These are phyloP conservation scores for Uromyces viciae-fabae DNA, from an alignment of 1,284 basidiomycete genomes.

Conservation along the genomic window DNA sequence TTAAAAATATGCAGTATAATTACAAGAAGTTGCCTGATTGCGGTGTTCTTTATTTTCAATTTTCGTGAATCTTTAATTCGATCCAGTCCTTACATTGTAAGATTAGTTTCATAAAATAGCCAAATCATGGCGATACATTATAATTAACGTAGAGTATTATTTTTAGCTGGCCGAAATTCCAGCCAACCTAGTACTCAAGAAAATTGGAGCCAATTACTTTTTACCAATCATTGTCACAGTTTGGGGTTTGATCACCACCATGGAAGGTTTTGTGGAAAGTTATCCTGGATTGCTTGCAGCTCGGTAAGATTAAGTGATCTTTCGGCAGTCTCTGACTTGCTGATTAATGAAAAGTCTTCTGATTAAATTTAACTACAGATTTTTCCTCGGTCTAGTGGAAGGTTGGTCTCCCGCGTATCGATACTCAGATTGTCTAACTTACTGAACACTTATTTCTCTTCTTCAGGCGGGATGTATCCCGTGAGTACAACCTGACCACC, in stretches of 20 bases:
- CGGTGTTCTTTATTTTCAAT: too few species aligned
- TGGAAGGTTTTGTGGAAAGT: constrained; percentile 5
- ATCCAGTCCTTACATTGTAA: constrained; percentile 25
- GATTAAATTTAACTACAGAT: neutral
- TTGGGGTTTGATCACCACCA: constrained; percentile 48
- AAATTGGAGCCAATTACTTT: constrained; percentile 46
- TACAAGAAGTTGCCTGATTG: neutral
- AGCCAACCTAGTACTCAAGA: constrained; percentile 47
- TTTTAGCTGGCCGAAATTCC: constrained; percentile 43
- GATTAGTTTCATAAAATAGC: neutral
- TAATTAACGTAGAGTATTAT: neutral
- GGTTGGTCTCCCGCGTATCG: neutral
- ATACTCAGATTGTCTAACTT: neutral
- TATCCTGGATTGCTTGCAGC: constrained; percentile 23
- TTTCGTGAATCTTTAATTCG: too few species aligned
- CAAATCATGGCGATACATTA: neutral
- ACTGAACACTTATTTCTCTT: neutral
- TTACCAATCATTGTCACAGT: constrained; percentile 48
- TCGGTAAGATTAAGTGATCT: neutral
- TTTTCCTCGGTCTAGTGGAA: constrained; percentile 31
- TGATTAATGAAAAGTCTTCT: neutral
- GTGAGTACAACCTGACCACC: neutral
- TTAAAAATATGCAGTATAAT: neutral
- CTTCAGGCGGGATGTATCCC: constrained; percentile 15
- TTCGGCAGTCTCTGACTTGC: neutral